phyloP scores from a whole-genome alignment of 352 stramenopile genomes.

The Phytophthora sansomeana region DNA sequence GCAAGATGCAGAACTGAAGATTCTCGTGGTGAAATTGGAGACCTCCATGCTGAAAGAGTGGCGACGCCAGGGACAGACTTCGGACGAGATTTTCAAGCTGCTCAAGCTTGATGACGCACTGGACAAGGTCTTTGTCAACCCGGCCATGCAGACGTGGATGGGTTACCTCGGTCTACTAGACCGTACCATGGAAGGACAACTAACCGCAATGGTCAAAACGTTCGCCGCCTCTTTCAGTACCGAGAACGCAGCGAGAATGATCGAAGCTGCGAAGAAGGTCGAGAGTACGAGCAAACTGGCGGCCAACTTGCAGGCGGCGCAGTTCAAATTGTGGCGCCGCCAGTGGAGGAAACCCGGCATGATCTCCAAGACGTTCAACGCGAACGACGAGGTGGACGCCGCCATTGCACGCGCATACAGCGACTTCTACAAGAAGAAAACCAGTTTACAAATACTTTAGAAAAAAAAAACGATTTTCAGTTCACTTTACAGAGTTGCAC shows the following conservation, averaged over 20 bases:
- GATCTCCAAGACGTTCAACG: not conserved
- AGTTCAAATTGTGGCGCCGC: not conserved
- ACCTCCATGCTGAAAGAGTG: not conserved
- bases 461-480: no score
- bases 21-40: not conserved
- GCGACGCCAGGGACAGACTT: not conserved
- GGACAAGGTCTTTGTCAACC: constrained; percentile 4
- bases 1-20: not conserved
- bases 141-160: constrained; percentile 11
- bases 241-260: not conserved
- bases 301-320: not conserved
- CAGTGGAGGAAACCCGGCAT: not conserved
- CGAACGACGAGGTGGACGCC: not conserved
- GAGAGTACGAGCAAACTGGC: not conserved
- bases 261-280: not conserved
- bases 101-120: not conserved
- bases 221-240: not conserved
- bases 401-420: not conserved
- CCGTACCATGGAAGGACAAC: not conserved
- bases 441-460: no score
- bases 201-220: not conserved
- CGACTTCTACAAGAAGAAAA: not conserved
- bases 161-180: not conserved
- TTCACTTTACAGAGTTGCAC: no score
- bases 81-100: not conserved